Percentiles rank a stretch among this genome's conserved stretches.
These are phyloP conservation scores for Heliamphora exappendiculata DNA, from an alignment of 148 eudicot genomes.

Conservation along the genomic window DNA sequence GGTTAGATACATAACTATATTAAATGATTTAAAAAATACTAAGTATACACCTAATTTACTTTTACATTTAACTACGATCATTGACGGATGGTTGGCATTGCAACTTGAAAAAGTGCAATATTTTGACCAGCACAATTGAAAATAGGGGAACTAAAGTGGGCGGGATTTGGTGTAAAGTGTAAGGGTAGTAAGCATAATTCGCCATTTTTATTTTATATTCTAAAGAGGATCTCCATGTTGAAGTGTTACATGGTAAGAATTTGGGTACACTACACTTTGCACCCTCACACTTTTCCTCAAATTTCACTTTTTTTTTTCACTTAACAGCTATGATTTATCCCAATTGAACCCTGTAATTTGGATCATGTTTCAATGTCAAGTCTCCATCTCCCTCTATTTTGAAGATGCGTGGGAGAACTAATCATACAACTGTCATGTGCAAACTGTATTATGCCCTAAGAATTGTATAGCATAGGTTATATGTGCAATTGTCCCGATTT, in stretches of 20 bases:
- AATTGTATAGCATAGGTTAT: background rate
- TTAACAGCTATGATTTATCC: background rate
- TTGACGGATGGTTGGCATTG: too few relatives aligned
- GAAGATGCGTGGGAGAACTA: background rate
- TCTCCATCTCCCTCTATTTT: background rate
- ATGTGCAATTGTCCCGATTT: background rate
- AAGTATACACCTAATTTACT: too few relatives aligned
- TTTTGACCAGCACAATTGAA: too few relatives aligned
- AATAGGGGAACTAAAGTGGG: too few relatives aligned
- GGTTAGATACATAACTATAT: too few relatives aligned
- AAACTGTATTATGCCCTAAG: background rate
- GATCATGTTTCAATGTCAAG: background rate
- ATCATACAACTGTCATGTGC: background rate
- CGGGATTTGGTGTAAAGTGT: too few relatives aligned
- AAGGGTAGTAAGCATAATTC: too few relatives aligned
- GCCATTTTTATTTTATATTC: background rate
- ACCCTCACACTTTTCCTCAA: background rate
- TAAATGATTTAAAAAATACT: too few relatives aligned
- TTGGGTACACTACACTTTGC: background rate
- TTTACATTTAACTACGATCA: too few relatives aligned
- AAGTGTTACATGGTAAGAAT: background rate
- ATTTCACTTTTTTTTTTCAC: background rate
- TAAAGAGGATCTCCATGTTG: background rate
- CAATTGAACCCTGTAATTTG: background rate
- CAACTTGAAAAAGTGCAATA: too few relatives aligned